These are phyloP conservation scores for Lachnellula subtilissima DNA, from an alignment of 2,329 filamentous ascomycete species.

Conservation along the genomic window DNA sequence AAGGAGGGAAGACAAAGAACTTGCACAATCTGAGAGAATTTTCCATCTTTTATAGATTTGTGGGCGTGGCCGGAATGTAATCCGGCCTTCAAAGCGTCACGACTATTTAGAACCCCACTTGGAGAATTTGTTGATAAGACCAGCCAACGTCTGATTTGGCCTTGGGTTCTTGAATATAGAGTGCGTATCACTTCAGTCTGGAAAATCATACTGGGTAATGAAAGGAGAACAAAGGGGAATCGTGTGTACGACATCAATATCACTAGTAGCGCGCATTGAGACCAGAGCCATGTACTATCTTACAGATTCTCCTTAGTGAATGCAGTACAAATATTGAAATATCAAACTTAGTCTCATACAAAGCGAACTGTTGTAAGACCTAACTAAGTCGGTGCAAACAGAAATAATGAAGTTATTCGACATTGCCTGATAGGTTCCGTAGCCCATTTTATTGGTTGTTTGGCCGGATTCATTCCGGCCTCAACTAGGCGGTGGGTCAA, in stretches of 20 bases:
- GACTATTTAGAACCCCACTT: background rate
- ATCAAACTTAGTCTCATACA: background rate
- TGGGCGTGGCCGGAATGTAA: slow-evolving; percentile 26
- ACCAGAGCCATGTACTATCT: too few species aligned
- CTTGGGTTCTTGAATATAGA: background rate
- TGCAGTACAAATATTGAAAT: background rate
- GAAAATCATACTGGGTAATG: background rate
- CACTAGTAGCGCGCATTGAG: background rate
- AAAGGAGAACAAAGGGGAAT: background rate
- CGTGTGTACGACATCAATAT: background rate
- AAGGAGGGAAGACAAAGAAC: slow-evolving; percentile 15
- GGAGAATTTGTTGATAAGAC: background rate
- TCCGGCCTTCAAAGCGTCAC: slow-evolving; percentile 20
- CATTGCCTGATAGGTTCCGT: slow-evolving; percentile 2
- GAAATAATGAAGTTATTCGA: slow-evolving; percentile 1
- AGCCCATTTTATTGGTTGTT: background rate
- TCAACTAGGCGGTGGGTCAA: background rate
- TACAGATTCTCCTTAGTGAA: too few species aligned
- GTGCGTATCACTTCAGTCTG: background rate
- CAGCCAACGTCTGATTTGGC: background rate
- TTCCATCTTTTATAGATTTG: slow-evolving; percentile 23
- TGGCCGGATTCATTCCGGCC: slow-evolving; percentile 3
- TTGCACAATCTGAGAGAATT: slow-evolving; percentile 11
- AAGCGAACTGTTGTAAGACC: background rate
- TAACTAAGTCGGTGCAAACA: background rate